Evolutionary conservation across 2,329 filamentous ascomycete species (phyloP), one percentile per base, ranked within the genome.

Genomic region (Xylaria sp.): DNA sequence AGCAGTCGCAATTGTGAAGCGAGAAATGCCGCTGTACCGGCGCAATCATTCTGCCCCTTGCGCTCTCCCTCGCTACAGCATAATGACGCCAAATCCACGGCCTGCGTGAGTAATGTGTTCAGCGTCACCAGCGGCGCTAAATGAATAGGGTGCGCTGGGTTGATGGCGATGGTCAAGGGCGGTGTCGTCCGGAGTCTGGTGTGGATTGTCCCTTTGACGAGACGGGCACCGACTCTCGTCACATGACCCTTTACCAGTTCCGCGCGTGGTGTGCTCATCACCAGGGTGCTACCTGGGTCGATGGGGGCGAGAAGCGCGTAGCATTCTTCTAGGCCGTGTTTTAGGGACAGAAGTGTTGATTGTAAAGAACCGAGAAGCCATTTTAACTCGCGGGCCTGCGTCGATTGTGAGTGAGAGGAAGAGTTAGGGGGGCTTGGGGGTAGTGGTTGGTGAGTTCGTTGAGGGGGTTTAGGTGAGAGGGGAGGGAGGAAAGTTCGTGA

Each of bases 181-280:
- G 88, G 85, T 52, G 93, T 85, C 65, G 91, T 94, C 70, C 89
- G 87, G 13, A 97, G 87, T 62, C 92, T 91, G 44, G 98, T 87
- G 77, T 92, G 89, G 70, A 97, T 87, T 70, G 92, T 91, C 73
- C 94, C 95, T 80, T 97, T 97, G 72, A 97, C 91, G 72, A 99
- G 91, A 61, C 92, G 90, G n/a, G 93, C 93, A 48, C 96, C 96
- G 44, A 97, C 89, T 63, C 96, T 89, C 0, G 95, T 98, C 69
- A 98, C 89, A 75, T 94, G 93, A 20, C 96, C 96, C 81, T 99
- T 99, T 71, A 98, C 90, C 73, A 88, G 90, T 83, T 99, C 96
- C 65, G 93, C 95, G 65, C 94, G 89, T 65, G 92, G 88, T 15
- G 94, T 97, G 70, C 92, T 96, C 73, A 99, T 87, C 37, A 96